These are phyloP conservation scores for Phyllostachys edulis DNA, from an alignment of 176 grass and related monocot species.

Conservation along the genomic window DNA sequence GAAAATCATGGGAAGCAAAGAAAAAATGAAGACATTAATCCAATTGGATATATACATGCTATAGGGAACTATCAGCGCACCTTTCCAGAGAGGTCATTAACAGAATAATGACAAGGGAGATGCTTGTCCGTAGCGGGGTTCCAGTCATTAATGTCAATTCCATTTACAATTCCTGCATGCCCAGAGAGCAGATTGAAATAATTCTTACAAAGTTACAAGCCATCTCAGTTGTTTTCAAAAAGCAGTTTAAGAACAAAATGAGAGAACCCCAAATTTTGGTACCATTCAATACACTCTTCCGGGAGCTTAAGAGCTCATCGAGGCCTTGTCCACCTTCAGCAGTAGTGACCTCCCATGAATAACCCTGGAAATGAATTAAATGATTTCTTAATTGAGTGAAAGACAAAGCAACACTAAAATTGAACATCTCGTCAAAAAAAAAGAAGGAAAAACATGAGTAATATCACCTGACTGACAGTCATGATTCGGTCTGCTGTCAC, in stretches of 20 bases:
- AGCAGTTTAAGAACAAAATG: constrained; percentile 18
- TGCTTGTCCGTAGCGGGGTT: constrained; percentile 66
- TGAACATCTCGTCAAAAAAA: not conserved
- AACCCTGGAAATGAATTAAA: constrained; percentile 62
- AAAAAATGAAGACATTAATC: not conserved
- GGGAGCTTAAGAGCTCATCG: constrained; percentile 70
- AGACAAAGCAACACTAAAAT: not conserved
- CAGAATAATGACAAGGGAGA: constrained; percentile 78
- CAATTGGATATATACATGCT: not conserved
- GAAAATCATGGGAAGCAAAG: constrained; percentile 4
- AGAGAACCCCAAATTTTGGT: constrained; percentile 29
- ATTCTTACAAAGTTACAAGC: constrained; percentile 1
- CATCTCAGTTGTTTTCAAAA: constrained; percentile 6
- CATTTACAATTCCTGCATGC: constrained; percentile 82
- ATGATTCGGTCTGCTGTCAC: constrained; percentile 89
- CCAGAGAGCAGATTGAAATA: constrained; percentile 15
- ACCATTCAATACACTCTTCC: constrained; percentile 91
- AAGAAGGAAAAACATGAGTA: not conserved
- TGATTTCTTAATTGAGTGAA: constrained; percentile 18
- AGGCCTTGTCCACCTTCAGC: constrained; percentile 92
- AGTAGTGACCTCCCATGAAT: constrained; percentile 98
- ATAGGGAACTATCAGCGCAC: constrained; percentile 29
- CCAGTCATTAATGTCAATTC: constrained; percentile 90
- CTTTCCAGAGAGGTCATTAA: constrained; percentile 92
- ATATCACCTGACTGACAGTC: constrained; percentile 88